A percentile compares a stretch with the other conserved stretches of the same genome.
These are phyloP conservation scores for Triangularia setosa DNA, from an alignment of 2,329 filamentous ascomycete species.

Conservation along the genomic window DNA sequence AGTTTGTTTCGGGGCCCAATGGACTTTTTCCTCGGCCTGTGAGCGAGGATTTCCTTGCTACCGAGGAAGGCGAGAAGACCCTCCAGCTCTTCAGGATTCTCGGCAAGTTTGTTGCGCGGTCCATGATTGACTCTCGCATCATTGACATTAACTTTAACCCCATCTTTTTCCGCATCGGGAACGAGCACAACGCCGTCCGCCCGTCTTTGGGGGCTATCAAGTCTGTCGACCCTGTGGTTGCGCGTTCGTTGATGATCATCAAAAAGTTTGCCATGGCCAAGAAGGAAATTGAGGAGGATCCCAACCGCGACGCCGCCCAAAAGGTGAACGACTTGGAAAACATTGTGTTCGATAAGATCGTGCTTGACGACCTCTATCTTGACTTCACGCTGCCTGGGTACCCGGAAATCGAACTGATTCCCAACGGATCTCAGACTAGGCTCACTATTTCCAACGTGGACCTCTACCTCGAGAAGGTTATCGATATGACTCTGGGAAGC, in stretches of 20 bases:
- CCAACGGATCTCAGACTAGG: constrained; percentile 66
- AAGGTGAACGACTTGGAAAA: constrained; percentile 67
- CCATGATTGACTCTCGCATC: constrained; percentile 97
- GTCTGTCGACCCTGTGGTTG: constrained; percentile 80
- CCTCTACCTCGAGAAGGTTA: constrained; percentile 79
- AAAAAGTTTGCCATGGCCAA: constrained; percentile 84
- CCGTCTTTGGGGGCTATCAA: constrained; percentile 88
- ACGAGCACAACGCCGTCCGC: constrained; percentile 61
- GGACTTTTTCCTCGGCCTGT: constrained; percentile 92
- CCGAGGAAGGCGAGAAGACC: constrained; percentile 80
- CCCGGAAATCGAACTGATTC: constrained; percentile 75
- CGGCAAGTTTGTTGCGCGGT: constrained; percentile 94
- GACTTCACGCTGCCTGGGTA: constrained; percentile 96
- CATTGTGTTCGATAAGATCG: constrained; percentile 71
- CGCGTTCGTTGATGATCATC: constrained; percentile 78
- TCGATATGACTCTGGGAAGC: constrained; percentile 85
- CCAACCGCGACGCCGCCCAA: constrained; percentile 59
- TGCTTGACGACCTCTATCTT: constrained; percentile 80
- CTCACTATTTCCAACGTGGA: constrained; percentile 93
- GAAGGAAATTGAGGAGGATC: constrained; percentile 71
- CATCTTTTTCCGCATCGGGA: constrained; percentile 92
- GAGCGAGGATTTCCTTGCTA: constrained; percentile 68
- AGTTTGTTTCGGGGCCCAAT: constrained; percentile 79
- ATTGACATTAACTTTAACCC: constrained; percentile 97
- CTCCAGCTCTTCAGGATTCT: constrained; percentile 87